Evolutionary conservation across 2,329 filamentous ascomycete species (phyloP), one percentile per base, ranked within the genome.

Genomic region (Ceratocystis lukuohia): DNA sequence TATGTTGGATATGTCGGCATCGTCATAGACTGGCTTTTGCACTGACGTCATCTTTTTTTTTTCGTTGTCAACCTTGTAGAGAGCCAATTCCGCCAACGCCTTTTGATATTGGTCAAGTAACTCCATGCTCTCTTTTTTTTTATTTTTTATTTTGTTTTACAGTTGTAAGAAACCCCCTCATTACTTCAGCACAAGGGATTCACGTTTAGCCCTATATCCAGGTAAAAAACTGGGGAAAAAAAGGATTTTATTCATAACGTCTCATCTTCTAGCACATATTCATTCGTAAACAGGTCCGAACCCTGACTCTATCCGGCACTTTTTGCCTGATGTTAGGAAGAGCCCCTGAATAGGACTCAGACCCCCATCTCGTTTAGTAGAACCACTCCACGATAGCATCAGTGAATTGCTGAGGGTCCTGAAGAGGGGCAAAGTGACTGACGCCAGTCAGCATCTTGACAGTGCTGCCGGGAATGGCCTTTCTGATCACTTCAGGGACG

Each of bases 371-470:
- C 20, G 5, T 62, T 64, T 67, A 67, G 30, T 48, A 59, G 45
- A 75, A 70, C 48, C 74, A 76, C 28, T 70, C 67, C 68, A 72
- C 68, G 5, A 76, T 70, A 22, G 73, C 73, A 12, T 69, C 66
- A 1, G 74, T 71, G 62, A 76, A 76, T 68, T 74, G 72, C 1
- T 69, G 70, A 2, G 77, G 75, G 69, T 78, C 73, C 69, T 78
- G 77, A 17, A 77, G 44, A 1, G 77, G 77, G 45, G 76, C 76
- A 69, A 78, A 78, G 68, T 78, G 77, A 68, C 76, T 78, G 5
- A 78, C 76, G 1, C 72, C 73, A 1, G 67, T 72, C 68, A 78
- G 68, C 6, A 74, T 76, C 46, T 72, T 70, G 57, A 76, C 65
- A 64, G 71, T 70, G 66, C 77, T 78, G 2, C 74, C 74, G n/a